Evolutionary conservation across 192 early-diverging fungal genomes (phyloP).

Genomic region (Umbelopsis isabellina): DNA sequence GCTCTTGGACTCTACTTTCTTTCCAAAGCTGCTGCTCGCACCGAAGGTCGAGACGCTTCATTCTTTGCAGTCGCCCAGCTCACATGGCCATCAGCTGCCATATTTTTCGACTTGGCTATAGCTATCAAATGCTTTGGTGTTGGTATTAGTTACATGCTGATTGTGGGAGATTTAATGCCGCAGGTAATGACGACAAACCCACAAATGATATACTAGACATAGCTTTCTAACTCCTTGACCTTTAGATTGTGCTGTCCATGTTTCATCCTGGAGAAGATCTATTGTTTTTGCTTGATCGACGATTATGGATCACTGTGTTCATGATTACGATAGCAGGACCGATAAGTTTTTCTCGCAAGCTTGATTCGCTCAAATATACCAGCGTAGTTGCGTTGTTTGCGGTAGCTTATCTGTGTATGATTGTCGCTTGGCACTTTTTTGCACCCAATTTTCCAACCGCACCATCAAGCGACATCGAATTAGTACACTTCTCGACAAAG

Average conservation of each 20-base stretch:
- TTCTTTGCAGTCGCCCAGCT: constrained; percentile 91
- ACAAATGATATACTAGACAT: not conserved
- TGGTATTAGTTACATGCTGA: constrained; percentile 91
- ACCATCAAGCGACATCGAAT: constrained; percentile 60
- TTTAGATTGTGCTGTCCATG: constrained; percentile 21
- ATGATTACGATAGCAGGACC: constrained; percentile 72
- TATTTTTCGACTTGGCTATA: constrained; percentile 95
- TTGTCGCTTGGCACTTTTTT: constrained; percentile 81
- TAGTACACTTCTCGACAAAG: constrained; percentile 59
- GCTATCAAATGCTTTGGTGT: constrained; percentile 99
- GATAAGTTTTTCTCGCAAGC: constrained; percentile 74
- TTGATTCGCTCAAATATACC: constrained; percentile 92
- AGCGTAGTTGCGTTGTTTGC: constrained; percentile 84
- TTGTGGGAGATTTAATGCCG: constrained; percentile 93
- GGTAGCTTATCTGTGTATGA: constrained; percentile 82
- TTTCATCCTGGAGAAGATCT: constrained; percentile 8
- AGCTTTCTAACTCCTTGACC: not conserved
- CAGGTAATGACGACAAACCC: constrained; percentile 46
- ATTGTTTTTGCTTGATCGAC: constrained; percentile 57
- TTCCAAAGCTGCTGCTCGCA: constrained; percentile 72
- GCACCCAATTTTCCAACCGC: constrained; percentile 61
- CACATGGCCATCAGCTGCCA: constrained; percentile 88
- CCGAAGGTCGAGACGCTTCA: constrained; percentile 76
- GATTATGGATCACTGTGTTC: constrained; percentile 86
- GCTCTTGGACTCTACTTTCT: constrained; percentile 87